Percentiles rank a stretch among this genome's conserved stretches.
Evolutionary conservation across 2,329 filamentous ascomycete species (phyloP).

Genomic region (Penicillium sp.): DNA sequence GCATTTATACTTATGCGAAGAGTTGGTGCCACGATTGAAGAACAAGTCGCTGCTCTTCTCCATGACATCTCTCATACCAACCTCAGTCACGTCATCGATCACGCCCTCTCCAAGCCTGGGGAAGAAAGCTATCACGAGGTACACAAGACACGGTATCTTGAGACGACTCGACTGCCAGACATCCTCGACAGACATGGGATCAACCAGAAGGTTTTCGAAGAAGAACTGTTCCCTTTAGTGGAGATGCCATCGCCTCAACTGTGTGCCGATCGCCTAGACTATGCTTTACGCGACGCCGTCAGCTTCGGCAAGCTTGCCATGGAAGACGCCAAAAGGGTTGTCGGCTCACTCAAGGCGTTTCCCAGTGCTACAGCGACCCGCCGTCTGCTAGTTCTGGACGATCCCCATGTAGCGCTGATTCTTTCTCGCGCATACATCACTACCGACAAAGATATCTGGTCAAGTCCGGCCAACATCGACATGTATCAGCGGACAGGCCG

Average conservation of each 20-base stretch:
- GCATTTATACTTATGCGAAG: constrained; percentile 40
- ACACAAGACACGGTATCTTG: constrained; percentile 39
- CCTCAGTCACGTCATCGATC: constrained; percentile 44
- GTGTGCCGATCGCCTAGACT: constrained; percentile 44
- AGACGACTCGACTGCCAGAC: constrained; percentile 33
- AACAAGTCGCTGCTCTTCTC: constrained; percentile 41
- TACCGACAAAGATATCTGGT: constrained; percentile 40
- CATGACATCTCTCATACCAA: constrained; percentile 43
- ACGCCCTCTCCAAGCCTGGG: constrained; percentile 37
- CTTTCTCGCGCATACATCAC: constrained; percentile 36
- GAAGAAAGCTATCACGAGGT: constrained; percentile 43
- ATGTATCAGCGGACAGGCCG: constrained; percentile 35
- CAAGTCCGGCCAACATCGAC: constrained; percentile 37
- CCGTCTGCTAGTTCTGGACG: constrained; percentile 35
- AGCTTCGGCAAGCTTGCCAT: constrained; percentile 33
- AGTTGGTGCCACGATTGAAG: constrained; percentile 35
- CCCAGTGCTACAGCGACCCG: constrained; percentile 24
- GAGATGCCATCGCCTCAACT: constrained; percentile 40
- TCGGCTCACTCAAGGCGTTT: constrained; percentile 29
- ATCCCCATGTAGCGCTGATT: constrained; percentile 29
- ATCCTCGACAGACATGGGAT: constrained; percentile 36
- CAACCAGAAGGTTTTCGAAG: constrained; percentile 32
- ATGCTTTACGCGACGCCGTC: constrained; percentile 38
- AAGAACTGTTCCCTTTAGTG: constrained; percentile 41
- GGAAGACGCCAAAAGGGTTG: constrained; percentile 27